phyloP scores from a whole-genome alignment of 768 basidiomycete genomes.

The Leccinum boreale region DNA sequence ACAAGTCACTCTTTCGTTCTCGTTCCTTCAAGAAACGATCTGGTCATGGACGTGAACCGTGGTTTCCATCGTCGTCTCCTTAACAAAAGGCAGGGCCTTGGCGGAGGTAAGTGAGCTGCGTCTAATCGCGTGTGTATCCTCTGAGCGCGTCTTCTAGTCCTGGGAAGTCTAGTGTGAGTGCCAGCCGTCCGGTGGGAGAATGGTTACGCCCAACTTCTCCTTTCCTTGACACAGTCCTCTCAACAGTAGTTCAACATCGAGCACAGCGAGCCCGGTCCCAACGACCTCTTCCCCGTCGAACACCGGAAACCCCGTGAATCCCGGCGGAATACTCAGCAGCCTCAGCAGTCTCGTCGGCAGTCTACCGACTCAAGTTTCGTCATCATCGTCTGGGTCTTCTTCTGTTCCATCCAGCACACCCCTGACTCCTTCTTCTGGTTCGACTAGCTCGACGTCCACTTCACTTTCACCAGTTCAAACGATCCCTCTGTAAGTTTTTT shows the following conservation, averaged over 20 bases:
- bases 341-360: conserved; percentile 15
- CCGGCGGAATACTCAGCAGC: conserved; percentile 10
- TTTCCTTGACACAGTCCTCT: conserved; percentile 10
- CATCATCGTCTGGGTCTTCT: conserved; percentile 18
- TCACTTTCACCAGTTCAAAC: conserved; percentile 1
- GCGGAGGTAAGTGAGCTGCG: conserved; percentile 24
- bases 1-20: conserved; percentile 23
- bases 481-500: conserved; percentile 20
- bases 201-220: not conserved
- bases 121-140: not conserved
- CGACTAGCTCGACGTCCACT: conserved; percentile 24
- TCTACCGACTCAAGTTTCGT: conserved; percentile 3
- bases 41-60: conserved; percentile 20
- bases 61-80: conserved; percentile 17
- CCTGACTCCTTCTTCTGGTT: conserved; percentile 26
- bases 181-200: not conserved
- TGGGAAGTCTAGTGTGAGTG: conserved; percentile 25
- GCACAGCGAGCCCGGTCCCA: not conserved
- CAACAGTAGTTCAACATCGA: conserved; percentile 1
- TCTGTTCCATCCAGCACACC: conserved; percentile 15
- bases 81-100: conserved; percentile 27
- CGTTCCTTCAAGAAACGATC: conserved; percentile 12
- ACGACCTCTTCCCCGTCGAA: not conserved
- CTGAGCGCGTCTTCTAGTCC: conserved; percentile 9
- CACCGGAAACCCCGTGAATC: not conserved